Evolutionary conservation across 768 basidiomycete species (phyloP), one percentile per base, ranked within the genome.

Genomic region (Coprinopsis strossmayeri): DNA sequence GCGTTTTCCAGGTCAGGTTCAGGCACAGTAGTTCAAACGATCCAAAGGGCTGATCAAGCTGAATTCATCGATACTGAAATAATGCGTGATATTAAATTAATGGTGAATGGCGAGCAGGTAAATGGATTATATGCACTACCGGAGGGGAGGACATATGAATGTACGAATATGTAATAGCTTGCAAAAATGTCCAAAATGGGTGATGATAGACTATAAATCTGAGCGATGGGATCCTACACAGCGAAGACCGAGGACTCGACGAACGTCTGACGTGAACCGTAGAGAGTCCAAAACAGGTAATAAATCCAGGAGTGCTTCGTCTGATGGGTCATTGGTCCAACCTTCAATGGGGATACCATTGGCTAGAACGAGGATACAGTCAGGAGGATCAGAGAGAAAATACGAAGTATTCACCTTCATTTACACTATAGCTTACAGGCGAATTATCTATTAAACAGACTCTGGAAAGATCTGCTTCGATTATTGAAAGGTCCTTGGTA

Each of bases 281-380:
- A 99, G 69, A 40, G 92, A 95, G 65, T 99, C 96, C 46, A 99
- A 80, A 46, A 99, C 85, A 17, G 96, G 96, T 21, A 99, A 71
- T 44, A 97, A 78, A 69, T 98, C 94, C 48, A 99, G 83, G 48
- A 99, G 72, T 18, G 95, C 96, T 68, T 98, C 91, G 69, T 99
- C 96, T 51, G 84, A 82, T 26, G 91, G 94, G 68, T 99, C 96
- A 52, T 93, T 86, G 20, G 93, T 97, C 96, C 96, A 98, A 42
- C 96, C 96, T 74, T 98, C 95, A 67, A 99, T 91, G 27, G 96
- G 96, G 60, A 99, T 92, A 45, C 93, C 96, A 64, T 99, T 99
- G 46, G 91, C 96, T 98, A 63, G 38, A 46, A 42, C 34, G 20
- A 21, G 25, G 24, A 51, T 45, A 42, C n/a, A n/a, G n/a, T 35